A percentile compares a stretch with the other conserved stretches of the same genome.
Conservation (phyloP, 495 filamentous ascomycete species). For the Platismatia glauca region DNA sequence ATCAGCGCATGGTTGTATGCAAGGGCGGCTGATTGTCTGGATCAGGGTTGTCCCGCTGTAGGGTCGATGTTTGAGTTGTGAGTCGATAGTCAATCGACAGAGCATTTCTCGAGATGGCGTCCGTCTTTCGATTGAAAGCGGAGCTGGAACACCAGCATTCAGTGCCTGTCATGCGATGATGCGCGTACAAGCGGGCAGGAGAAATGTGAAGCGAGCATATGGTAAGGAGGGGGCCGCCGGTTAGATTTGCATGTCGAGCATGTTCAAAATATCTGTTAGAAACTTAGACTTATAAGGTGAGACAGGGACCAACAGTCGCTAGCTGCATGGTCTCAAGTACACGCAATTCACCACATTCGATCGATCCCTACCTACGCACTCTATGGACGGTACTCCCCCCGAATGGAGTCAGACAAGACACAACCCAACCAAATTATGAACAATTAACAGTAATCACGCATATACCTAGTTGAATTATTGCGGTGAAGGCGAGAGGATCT, state of each 20-base stretch:
- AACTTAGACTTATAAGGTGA: too few relatives aligned
- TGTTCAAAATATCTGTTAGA: too few relatives aligned
- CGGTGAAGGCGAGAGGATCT: not conserved
- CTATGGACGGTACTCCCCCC: not conserved
- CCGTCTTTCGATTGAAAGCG: not conserved
- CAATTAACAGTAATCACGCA: too few relatives aligned
- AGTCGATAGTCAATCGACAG: not conserved
- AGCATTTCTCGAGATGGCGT: not conserved
- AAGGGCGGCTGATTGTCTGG: slow-evolving; percentile 12
- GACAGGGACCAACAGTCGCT: not conserved
- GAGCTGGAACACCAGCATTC: not conserved
- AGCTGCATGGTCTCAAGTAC: not conserved
- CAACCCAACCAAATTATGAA: not conserved
- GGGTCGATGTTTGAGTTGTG: not conserved
- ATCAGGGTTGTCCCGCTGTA: not conserved
- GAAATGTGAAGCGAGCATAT: not conserved
- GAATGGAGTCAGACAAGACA: not conserved
- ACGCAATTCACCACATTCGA: too few relatives aligned
- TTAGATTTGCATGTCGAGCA: not conserved
- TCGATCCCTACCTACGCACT: too few relatives aligned
- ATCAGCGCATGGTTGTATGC: slow-evolving; percentile 12
- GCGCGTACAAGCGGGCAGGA: not conserved
- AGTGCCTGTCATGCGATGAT: not conserved
- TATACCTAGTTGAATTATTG: too few relatives aligned
- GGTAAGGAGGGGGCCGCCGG: not conserved